phyloP scores from a whole-genome alignment of 257 asterid species.

The Fraxinus americana region DNA sequence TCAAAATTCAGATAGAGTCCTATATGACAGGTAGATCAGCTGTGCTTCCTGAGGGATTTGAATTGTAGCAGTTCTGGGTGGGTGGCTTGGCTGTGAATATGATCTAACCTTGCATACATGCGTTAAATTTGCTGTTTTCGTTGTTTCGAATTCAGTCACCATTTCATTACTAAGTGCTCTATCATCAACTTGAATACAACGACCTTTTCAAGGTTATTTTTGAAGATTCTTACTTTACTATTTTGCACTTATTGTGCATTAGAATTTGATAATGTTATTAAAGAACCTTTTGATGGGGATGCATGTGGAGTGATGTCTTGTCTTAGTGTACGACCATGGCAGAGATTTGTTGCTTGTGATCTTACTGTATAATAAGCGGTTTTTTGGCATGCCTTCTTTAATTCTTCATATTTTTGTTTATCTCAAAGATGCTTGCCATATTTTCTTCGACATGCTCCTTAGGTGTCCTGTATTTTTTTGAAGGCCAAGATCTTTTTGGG shows the following conservation, averaged over 20 bases:
- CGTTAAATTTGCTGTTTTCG: neutral
- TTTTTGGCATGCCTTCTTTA: neutral
- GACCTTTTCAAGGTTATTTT: neutral
- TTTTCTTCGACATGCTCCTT: neutral
- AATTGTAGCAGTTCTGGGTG: neutral
- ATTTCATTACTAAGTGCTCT: too few species aligned
- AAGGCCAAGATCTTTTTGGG: conserved; percentile 6
- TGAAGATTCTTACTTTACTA: neutral
- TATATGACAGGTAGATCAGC: neutral
- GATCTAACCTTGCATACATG: neutral
- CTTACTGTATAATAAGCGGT: neutral
- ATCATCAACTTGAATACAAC: neutral
- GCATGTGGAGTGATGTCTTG: neutral
- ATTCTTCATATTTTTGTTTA: neutral
- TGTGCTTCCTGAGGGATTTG: neutral
- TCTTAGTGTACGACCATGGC: neutral
- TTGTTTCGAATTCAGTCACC: neutral
- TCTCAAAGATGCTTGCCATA: neutral
- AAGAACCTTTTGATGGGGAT: neutral
- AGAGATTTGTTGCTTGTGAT: neutral
- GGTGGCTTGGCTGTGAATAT: neutral
- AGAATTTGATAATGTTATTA: neutral
- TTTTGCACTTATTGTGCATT: neutral
- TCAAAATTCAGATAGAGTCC: neutral
- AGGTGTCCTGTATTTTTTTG: neutral